phyloP scores from a whole-genome alignment of 2,329 filamentous ascomycete genomes.

The Colletotrichum sp. region DNA sequence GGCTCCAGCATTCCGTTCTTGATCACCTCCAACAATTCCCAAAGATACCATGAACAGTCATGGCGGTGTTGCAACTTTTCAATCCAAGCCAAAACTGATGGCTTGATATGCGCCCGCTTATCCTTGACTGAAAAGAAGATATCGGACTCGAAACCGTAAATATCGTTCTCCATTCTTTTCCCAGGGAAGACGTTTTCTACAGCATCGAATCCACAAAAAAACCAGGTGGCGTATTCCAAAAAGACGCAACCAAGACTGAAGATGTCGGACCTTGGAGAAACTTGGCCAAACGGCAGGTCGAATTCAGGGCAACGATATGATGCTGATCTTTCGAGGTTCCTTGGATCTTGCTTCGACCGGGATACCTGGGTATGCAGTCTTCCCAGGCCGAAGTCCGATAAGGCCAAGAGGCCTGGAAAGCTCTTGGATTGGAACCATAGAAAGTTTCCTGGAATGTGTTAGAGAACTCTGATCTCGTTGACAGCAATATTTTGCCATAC shows the following conservation, averaged over 20 bases:
- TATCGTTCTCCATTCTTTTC: neutral
- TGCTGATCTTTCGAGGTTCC: slow-evolving; percentile 19
- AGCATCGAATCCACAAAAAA: slow-evolving; percentile 26
- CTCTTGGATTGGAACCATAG: neutral
- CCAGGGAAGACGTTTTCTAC: slow-evolving; percentile 18
- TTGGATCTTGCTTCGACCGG: neutral
- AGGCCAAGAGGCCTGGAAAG: neutral
- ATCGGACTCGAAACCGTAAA: neutral
- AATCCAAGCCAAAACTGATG: neutral
- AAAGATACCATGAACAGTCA: neutral
- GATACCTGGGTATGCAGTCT: neutral
- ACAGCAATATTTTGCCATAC: neutral
- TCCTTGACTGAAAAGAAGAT: neutral
- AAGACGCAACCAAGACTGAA: slow-evolving; percentile 39
- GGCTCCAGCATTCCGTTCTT: neutral
- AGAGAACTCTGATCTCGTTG: neutral
- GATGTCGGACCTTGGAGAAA: slow-evolving; percentile 30
- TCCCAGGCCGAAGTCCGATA: neutral
- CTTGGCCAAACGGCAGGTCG: slow-evolving; percentile 22
- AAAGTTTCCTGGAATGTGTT: neutral
- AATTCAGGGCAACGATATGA: slow-evolving; percentile 45
- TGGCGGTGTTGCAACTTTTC: neutral
- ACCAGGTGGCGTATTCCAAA: slow-evolving; percentile 40
- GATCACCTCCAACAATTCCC: neutral
- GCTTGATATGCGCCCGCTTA: neutral